These are phyloP conservation scores for Phytophthora constricta DNA, from an alignment of 352 stramenopile species.

Conservation along the genomic window DNA sequence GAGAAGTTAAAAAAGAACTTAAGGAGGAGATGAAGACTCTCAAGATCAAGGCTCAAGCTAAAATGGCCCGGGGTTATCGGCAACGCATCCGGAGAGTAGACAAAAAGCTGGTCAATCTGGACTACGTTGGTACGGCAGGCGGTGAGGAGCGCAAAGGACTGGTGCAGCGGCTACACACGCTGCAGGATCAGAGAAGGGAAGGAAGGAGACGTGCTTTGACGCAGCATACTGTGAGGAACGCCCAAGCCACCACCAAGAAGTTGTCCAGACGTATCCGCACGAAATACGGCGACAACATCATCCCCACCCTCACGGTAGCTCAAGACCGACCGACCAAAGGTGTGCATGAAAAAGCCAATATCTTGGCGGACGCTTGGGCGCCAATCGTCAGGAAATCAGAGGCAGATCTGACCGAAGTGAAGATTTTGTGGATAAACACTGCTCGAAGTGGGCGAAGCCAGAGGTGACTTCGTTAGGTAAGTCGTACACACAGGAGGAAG, in stretches of 20 bases:
- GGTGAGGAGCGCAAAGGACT: background rate
- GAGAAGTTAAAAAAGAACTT: background rate
- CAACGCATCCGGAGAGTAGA: background rate
- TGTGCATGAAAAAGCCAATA: conserved; percentile 12
- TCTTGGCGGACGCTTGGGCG: background rate
- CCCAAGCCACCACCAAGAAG: background rate
- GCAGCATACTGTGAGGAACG: conserved; percentile 5
- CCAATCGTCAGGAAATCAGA: background rate
- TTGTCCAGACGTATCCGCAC: conserved; percentile 8
- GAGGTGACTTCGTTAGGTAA: background rate
- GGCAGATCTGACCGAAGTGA: background rate
- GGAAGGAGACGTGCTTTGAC: background rate
- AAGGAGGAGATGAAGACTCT: background rate
- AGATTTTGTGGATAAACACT: too few relatives aligned
- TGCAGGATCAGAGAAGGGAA: background rate
- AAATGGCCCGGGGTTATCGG: background rate
- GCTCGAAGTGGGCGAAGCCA: too few relatives aligned
- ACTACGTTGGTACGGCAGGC: background rate
- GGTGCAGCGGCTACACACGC: background rate
- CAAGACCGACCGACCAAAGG: background rate
- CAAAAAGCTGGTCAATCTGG: background rate
- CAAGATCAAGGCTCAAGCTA: background rate
- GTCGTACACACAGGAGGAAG: conserved; percentile 2
- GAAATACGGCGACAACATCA: conserved; percentile 2
- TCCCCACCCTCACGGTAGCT: background rate